phyloP scores from a whole-genome alignment of 75 land plant species.

The Larix kaempferi region DNA sequence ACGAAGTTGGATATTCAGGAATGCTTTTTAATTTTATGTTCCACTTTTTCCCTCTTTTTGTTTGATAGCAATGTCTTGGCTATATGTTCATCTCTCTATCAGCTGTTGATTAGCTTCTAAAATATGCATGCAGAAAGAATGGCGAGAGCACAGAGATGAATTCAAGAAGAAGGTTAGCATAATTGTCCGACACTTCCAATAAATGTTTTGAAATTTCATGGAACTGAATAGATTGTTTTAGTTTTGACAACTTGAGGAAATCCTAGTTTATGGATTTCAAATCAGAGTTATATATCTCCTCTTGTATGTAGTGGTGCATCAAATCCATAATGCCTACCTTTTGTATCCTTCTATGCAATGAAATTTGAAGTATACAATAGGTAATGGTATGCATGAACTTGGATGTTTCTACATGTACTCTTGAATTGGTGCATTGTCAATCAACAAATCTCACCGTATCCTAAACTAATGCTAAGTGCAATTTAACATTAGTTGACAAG shows the following conservation, averaged over 20 bases:
- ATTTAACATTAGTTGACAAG: too few relatives aligned
- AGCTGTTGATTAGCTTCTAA: neutral
- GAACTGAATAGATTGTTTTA: neutral
- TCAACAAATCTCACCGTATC: too few relatives aligned
- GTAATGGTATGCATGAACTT: neutral
- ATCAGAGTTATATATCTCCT: neutral
- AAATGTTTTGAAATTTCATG: constrained; percentile 25
- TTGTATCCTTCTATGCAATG: neutral
- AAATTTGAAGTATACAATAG: neutral
- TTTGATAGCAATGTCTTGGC: neutral
- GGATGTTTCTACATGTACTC: neutral
- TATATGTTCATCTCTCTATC: neutral
- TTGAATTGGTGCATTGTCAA: too few relatives aligned
- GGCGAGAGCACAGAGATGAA: constrained; percentile 67
- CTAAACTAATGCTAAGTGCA: too few relatives aligned
- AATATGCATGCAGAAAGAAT: constrained; percentile 67
- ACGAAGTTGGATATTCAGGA: too few relatives aligned
- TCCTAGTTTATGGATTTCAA: neutral
- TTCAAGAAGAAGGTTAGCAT: constrained; percentile 82
- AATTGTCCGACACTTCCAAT: constrained; percentile 74
- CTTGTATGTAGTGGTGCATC: neutral
- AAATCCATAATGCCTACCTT: neutral
- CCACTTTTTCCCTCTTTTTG: too few relatives aligned
- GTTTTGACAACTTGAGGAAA: neutral
- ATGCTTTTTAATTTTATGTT: too few relatives aligned